These are phyloP conservation scores for Tetrahymena elliotti DNA, from an alignment of 73 alveolate genomes.

Conservation along the genomic window DNA sequence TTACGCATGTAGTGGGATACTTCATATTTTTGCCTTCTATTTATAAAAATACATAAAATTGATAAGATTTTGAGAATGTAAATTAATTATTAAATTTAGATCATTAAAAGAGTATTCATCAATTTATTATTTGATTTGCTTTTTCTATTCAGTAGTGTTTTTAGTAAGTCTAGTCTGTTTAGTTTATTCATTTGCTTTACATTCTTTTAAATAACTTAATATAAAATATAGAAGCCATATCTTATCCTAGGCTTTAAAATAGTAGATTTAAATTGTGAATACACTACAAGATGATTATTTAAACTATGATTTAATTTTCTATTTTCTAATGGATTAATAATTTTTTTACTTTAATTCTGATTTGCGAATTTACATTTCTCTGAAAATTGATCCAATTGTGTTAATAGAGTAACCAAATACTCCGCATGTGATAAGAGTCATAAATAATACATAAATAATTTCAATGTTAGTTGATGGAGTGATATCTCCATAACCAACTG, in stretches of 20 bases:
- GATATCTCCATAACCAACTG: constrained; percentile 34
- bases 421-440: constrained; percentile 14
- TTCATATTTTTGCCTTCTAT: background rate
- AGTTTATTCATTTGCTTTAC: no score
- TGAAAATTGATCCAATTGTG: constrained; percentile 14
- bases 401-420: constrained; percentile 12
- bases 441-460: constrained; percentile 3
- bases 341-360: background rate
- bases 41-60: no score
- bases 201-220: no score
- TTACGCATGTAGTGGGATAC: background rate
- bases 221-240: no score
- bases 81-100: no score
- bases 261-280: no score
- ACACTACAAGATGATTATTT: no score
- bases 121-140: no score
- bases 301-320: background rate
- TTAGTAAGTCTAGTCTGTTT: no score
- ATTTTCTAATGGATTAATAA: background rate
- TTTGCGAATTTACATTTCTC: background rate
- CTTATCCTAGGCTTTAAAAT: background rate
- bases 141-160: no score
- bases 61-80: background rate
- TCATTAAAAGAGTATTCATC: no score
- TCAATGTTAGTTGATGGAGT: constrained; percentile 1